Base-by-base conservation (phyloP, 2,329 filamentous ascomycete species). In the Pleurostoma richardsiae region DNA sequence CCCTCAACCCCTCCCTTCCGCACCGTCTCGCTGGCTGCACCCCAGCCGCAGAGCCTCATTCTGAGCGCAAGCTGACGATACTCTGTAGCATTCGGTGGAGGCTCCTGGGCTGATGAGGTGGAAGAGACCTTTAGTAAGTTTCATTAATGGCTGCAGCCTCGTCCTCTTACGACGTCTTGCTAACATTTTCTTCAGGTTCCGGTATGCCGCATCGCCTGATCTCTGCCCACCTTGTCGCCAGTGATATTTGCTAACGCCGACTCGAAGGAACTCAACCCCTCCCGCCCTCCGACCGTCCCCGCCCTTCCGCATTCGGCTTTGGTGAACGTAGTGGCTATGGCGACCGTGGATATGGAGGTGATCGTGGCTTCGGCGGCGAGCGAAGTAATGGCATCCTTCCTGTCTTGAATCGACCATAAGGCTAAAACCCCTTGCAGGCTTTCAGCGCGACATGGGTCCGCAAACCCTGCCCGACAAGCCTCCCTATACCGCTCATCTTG, bases 31-130 rank as follows among this genome's bases (percentile, higher is more conserved):
- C 46, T 52, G 50, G 49, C 51, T 50, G 49, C 48, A 50, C 44
- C 60, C 62, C 65, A 59, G 36, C 49, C 41, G 51, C 48, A 19
- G 19, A 50, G 41, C 39, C 40, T 40, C 41, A 30, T 48, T 42
- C 38, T 19, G 39, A 40, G 42, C 30, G 43, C 48, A 44, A 45
- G 53, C 57, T 64, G 54, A 65, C 61, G 54, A 33, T 50, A 30
- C 30, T 49, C 48, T 49, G 42, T 45, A 75, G 73, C 70, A 55
- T 75, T 73, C 55, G 77, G 74, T 58, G 90, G 49, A 28, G 44
- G 92, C 65, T 97, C 94, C 59, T 99, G 94, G 94, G 94, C 94
- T 61, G 95, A 99, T 73, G 94, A 99, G 68, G 96, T 99, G 74
- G 94, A 99, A 71, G 90, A 96, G 63, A 80, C 88, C 56, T 81